These are phyloP conservation scores for Atkinsonella texensis DNA, from an alignment of 2,329 filamentous ascomycete genomes.

Conservation along the genomic window DNA sequence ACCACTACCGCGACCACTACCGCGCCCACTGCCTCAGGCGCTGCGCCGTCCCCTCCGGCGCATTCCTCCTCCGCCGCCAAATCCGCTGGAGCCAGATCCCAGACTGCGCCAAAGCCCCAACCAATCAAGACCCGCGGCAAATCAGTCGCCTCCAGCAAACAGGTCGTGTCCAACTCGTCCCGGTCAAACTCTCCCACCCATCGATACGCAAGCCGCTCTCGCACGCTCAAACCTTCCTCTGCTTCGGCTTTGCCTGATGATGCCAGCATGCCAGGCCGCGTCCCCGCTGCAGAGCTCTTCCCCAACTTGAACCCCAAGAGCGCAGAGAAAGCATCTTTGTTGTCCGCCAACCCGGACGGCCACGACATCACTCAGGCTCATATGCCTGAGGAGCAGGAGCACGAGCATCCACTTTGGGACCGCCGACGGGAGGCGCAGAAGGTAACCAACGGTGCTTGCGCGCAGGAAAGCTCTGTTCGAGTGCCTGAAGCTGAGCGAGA, in stretches of 20 bases:
- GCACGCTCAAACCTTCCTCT: constrained; percentile 14
- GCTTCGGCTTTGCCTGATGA: constrained; percentile 12
- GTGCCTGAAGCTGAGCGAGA: constrained; percentile 14
- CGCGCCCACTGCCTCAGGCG: neutral
- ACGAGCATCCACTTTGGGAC: constrained; percentile 21
- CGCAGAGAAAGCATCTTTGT: neutral
- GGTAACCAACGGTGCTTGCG: constrained; percentile 24
- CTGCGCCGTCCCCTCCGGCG: neutral
- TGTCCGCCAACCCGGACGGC: constrained; percentile 6
- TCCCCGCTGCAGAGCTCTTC: constrained; percentile 21
- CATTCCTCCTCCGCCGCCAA: constrained; percentile 2
- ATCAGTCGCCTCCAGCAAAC: constrained; percentile 26
- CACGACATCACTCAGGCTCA: constrained; percentile 13
- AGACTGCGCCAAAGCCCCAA: constrained; percentile 25
- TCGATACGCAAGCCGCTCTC: constrained; percentile 10
- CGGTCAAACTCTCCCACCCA: constrained; percentile 23
- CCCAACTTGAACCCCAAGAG: constrained; percentile 20
- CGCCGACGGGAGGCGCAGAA: constrained; percentile 26
- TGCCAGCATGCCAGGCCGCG: constrained; percentile 29
- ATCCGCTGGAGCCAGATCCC: constrained; percentile 16
- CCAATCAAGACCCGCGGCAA: constrained; percentile 21
- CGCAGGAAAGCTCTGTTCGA: constrained; percentile 28
- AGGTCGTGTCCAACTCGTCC: constrained; percentile 24
- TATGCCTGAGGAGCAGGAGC: constrained; percentile 16
- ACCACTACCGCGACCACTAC: neutral